Evolutionary conservation across 257 asterid species (phyloP).

Genomic region (Linderniella brevidens): DNA sequence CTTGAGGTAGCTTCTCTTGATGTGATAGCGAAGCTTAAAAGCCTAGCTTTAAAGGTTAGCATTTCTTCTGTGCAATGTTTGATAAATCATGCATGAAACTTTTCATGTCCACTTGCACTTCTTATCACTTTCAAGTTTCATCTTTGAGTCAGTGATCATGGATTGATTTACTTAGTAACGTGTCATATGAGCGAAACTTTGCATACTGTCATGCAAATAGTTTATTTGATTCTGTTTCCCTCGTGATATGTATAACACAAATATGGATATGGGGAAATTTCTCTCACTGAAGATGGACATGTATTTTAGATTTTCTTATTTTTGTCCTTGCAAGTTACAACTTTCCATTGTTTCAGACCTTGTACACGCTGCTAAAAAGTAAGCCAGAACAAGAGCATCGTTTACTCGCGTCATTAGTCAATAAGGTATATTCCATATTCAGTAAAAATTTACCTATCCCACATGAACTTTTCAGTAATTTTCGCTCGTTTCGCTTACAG

Average conservation of each 20-base stretch:
- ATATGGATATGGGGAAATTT: too few relatives aligned
- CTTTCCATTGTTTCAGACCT: conserved; percentile 29
- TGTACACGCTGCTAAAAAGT: conserved; percentile 58
- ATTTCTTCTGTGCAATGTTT: conserved; percentile 4
- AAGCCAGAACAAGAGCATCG: conserved; percentile 94
- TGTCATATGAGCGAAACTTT: not conserved
- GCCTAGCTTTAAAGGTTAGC: conserved; percentile 79
- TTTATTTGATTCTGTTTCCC: too few relatives aligned
- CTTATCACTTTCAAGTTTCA: not conserved
- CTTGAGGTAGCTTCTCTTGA: conserved; percentile 88
- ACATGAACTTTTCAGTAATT: conserved; percentile 4
- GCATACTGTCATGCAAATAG: too few relatives aligned
- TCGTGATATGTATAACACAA: too few relatives aligned
- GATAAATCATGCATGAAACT: too few relatives aligned
- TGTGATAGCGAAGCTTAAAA: conserved; percentile 61
- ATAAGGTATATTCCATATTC: conserved; percentile 42
- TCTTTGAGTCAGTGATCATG: not conserved
- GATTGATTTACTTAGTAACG: not conserved
- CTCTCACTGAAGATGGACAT: too few relatives aligned
- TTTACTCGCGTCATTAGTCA: conserved; percentile 70
- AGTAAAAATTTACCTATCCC: conserved; percentile 3
- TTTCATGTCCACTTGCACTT: conserved; percentile 1
- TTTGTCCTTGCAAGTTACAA: too few relatives aligned
- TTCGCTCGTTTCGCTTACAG: conserved; percentile 27
- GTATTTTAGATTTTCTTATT: too few relatives aligned